Evolutionary conservation across 441 rosid genomes (phyloP), one percentile per base, ranked within the genome.

Genomic region (Metrosideros polymorpha): DNA sequence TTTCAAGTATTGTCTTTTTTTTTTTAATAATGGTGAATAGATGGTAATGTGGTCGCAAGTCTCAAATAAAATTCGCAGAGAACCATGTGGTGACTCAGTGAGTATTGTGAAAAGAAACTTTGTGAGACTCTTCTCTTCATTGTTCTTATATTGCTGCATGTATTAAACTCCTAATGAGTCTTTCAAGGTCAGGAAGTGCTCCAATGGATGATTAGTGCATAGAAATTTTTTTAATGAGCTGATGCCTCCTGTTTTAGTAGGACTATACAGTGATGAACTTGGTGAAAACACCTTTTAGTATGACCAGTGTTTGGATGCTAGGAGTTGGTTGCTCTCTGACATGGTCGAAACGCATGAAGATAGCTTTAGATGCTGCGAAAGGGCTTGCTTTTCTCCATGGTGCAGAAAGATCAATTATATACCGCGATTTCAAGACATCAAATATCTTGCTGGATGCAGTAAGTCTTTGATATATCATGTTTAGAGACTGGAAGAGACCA

Each of bases 341-440:
- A 24, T 98, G 99, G 99, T 90, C 96, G 52, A 95, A 88, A 91
- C 92, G 99, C 86, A 93, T 96, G 94, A 98, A 93, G 96, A 96
- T 98, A 91, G 99, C 99, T 71, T 89, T 95, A 83, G 93, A 94
- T 83, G 99, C 97, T 84, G 99, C 99, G 71, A 95, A 92, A 91
- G 99, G 99, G 84, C 98, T 98, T 85, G 98, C 98, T 49, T 93
- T 92, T 94, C 99, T 98, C 92, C 99, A 96, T 90, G 95, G 95
- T 87, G 98, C 98, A 39, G 95, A 96, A 89, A 93, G 97, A 82
- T 93, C 98, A 29, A 89, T 98, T 89, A 98, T 98, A 86, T 98
- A 98, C 91, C 98, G 99, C 29, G 99, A 98, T 90, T 94, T 98
- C 89, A 98, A 98, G 96, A 97, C 99, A 85, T 96, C 99, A 83